phyloP scores from a whole-genome alignment of 345 rosid genomes.

The Arabidopsis arenosa region DNA sequence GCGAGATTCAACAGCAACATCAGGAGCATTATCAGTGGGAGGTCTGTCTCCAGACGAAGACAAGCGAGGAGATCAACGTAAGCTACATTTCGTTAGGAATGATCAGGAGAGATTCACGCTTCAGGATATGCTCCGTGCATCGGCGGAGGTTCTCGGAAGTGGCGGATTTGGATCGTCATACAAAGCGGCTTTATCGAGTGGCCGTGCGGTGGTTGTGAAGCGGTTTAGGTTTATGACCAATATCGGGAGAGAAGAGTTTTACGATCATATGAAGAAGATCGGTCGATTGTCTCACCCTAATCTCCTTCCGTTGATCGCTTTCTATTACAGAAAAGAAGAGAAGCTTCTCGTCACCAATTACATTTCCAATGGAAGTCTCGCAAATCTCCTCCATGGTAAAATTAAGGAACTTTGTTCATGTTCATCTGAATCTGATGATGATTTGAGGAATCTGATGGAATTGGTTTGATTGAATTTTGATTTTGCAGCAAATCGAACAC shows the following conservation, averaged over 20 bases:
- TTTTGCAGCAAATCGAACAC: conserved; percentile 54
- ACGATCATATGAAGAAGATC: conserved; percentile 69
- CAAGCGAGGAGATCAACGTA: conserved; percentile 46
- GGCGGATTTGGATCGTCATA: conserved; percentile 82
- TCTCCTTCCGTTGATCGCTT: conserved; percentile 71
- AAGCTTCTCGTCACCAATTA: conserved; percentile 79
- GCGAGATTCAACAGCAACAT: conserved; percentile 34
- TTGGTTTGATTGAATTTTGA: not conserved
- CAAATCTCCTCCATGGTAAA: conserved; percentile 78
- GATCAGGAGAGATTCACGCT: conserved; percentile 66
- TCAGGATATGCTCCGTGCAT: conserved; percentile 79
- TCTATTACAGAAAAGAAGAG: conserved; percentile 75
- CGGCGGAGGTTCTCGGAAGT: conserved; percentile 81
- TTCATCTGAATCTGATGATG: not conserved
- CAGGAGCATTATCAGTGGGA: conserved; percentile 22
- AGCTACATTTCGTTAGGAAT: conserved; percentile 59
- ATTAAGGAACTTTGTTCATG: not conserved
- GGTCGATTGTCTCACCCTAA: conserved; percentile 76
- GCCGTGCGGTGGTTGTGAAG: conserved; percentile 74
- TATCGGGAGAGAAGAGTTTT: conserved; percentile 63
- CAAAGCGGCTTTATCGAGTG: conserved; percentile 64
- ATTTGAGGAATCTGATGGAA: not conserved
- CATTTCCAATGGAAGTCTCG: conserved; percentile 73
- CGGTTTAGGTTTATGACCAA: conserved; percentile 74
- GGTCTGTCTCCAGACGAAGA: conserved; percentile 24